Conservation (phyloP, 352 stramenopile genomes). For the Phytophthora sojae region DNA sequence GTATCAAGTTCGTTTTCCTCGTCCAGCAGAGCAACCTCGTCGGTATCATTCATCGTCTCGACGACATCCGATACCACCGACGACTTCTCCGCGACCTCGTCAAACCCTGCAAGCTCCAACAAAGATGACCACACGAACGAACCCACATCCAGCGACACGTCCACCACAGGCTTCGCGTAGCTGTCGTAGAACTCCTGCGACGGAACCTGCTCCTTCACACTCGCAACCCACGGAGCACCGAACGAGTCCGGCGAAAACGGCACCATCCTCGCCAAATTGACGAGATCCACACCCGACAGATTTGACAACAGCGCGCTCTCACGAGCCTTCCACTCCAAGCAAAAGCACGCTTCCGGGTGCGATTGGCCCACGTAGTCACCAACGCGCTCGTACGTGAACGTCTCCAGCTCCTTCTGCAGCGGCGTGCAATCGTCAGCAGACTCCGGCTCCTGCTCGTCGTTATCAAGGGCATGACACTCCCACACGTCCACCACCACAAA, state of each 20-base stretch:
- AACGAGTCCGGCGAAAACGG: slow-evolving; percentile 55
- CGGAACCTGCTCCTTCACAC: slow-evolving; percentile 44
- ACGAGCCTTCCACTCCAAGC: slow-evolving; percentile 50
- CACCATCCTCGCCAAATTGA: slow-evolving; percentile 43
- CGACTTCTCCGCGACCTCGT: slow-evolving; percentile 9
- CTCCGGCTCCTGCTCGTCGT: slow-evolving; percentile 33
- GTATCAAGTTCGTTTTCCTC: slow-evolving; percentile 9
- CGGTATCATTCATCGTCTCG: slow-evolving; percentile 4
- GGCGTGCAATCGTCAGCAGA: slow-evolving; percentile 28
- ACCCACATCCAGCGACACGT: slow-evolving; percentile 33
- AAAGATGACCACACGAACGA: slow-evolving; percentile 42
- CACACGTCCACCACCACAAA: slow-evolving; percentile 47
- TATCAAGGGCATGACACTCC: slow-evolving; percentile 35
- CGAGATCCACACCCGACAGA: slow-evolving; percentile 26
- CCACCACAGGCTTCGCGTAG: slow-evolving; percentile 52
- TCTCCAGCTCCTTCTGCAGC: slow-evolving; percentile 42
- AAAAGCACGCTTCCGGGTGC: slow-evolving; percentile 50
- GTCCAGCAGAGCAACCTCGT: background rate
- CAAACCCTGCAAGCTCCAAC: slow-evolving; percentile 27
- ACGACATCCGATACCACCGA: background rate
- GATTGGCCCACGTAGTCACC: slow-evolving; percentile 37
- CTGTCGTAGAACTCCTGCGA: slow-evolving; percentile 40
- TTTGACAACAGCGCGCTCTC: slow-evolving; percentile 41
- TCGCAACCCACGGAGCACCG: slow-evolving; percentile 38
- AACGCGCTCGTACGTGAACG: slow-evolving; percentile 41